These are phyloP conservation scores for Picea abies DNA, from an alignment of 83 land plant genomes.

Conservation along the genomic window DNA sequence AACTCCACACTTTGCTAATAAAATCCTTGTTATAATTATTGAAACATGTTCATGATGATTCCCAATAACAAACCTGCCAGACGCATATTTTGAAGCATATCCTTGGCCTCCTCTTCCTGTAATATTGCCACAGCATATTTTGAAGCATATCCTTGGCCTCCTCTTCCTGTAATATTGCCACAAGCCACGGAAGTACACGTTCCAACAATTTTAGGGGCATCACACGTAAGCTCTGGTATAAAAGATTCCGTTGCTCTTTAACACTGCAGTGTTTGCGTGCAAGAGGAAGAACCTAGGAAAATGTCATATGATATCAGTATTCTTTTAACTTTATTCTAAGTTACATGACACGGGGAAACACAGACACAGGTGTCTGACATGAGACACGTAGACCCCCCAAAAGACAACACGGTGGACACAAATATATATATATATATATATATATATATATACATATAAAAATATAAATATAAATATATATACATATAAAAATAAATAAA, in stretches of 20 bases:
- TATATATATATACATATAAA: too few species aligned
- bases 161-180: constrained; percentile 54
- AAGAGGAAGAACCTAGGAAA: constrained; percentile 33
- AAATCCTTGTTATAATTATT: background rate
- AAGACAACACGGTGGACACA: too few species aligned
- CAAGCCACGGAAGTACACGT: constrained; percentile 94
- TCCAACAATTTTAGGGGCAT: constrained; percentile 93
- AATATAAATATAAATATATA: too few species aligned
- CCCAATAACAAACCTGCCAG: constrained; percentile 62
- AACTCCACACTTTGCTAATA: background rate
- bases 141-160: constrained; percentile 76
- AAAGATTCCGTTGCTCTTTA: constrained; percentile 66
- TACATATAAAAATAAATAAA: too few species aligned
- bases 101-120: constrained; percentile 70
- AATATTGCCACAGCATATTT: constrained; percentile 65
- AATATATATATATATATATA: too few species aligned
- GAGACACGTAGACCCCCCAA: too few species aligned
- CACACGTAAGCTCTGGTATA: constrained; percentile 83
- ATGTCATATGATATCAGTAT: background rate
- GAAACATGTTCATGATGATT: background rate
- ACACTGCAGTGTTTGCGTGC: constrained; percentile 57
- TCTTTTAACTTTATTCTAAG: too few species aligned
- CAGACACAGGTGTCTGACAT: too few species aligned
- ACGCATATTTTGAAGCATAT: constrained; percentile 76
- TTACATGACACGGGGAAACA: too few species aligned